phyloP scores from a whole-genome alignment of 83 land plant genomes.

The Picea abies region DNA sequence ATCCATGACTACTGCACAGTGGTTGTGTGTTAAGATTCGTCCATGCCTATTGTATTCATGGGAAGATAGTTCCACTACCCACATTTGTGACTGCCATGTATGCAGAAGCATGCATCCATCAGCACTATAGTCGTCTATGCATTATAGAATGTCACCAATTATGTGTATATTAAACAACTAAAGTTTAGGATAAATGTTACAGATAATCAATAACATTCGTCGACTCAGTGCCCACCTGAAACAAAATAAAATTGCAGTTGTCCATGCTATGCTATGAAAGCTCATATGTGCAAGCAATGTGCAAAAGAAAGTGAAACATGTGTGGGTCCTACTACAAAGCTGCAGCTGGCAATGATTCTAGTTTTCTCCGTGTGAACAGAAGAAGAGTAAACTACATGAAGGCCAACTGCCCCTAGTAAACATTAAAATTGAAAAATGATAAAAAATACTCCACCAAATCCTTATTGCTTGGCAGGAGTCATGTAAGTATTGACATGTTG shows the following conservation, averaged over 20 bases:
- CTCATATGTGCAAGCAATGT: not conserved
- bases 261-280: not conserved
- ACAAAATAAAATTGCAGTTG: not conserved
- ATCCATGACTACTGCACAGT: not conserved
- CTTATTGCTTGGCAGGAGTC: not conserved
- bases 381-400: not conserved
- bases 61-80: not conserved
- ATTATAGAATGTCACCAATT: not conserved
- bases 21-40: not conserved
- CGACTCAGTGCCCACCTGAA: not conserved
- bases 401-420: not conserved
- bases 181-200: too few species aligned
- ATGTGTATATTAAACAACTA: not conserved
- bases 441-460: not conserved
- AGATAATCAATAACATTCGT: not conserved
- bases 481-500: constrained; percentile 74
- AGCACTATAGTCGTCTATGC: too few species aligned
- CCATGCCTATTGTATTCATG: not conserved
- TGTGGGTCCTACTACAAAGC: not conserved
- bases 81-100: not conserved
- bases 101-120: too few species aligned
- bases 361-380: not conserved
- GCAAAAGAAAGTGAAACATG: not conserved
- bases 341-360: not conserved
- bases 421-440: not conserved